A percentile compares a stretch with the other conserved stretches of the same genome.
phyloP scores from a whole-genome alignment of 768 basidiomycete species.

The Dioszegia aurantiaca region DNA sequence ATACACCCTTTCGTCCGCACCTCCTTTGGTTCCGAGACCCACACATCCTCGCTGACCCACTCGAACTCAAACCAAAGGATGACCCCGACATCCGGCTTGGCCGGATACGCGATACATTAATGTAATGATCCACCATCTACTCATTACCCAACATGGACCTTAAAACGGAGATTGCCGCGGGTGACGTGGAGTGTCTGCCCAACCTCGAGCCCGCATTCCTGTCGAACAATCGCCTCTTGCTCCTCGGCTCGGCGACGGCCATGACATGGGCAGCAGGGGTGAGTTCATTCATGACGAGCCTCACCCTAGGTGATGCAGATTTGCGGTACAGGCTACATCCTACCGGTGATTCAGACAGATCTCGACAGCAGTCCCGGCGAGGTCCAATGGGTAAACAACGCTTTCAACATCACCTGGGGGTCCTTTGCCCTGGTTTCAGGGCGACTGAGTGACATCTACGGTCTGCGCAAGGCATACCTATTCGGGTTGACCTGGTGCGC shows the following conservation, averaged over 20 bases:
- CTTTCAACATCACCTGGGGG: slow-evolving; percentile 4
- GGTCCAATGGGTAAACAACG: slow-evolving; percentile 12
- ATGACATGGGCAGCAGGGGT: slow-evolving; percentile 8
- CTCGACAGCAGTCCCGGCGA: not conserved
- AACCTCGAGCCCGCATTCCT: too few relatives aligned
- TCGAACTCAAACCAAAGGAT: too few relatives aligned
- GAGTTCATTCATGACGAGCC: not conserved
- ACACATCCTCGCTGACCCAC: too few relatives aligned
- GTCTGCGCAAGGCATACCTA: slow-evolving; percentile 14
- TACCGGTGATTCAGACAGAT: slow-evolving; percentile 8
- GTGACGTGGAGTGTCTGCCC: too few relatives aligned
- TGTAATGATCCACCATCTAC: too few relatives aligned
- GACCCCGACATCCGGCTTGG: too few relatives aligned
- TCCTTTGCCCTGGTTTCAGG: slow-evolving; percentile 18
- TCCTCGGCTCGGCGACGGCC: slow-evolving; percentile 1
- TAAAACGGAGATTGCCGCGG: too few relatives aligned
- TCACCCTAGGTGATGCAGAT: slow-evolving; percentile 6
- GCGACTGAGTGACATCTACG: slow-evolving; percentile 20
- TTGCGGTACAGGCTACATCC: slow-evolving; percentile 15
- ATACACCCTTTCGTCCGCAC: too few relatives aligned
- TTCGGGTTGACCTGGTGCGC: slow-evolving; percentile 6
- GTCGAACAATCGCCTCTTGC: not conserved
- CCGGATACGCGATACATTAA: too few relatives aligned
- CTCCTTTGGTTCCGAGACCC: too few relatives aligned
- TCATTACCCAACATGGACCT: too few relatives aligned